Base-by-base conservation (phyloP, 2,329 filamentous ascomycete species). In the Colletotrichum caudatum region DNA sequence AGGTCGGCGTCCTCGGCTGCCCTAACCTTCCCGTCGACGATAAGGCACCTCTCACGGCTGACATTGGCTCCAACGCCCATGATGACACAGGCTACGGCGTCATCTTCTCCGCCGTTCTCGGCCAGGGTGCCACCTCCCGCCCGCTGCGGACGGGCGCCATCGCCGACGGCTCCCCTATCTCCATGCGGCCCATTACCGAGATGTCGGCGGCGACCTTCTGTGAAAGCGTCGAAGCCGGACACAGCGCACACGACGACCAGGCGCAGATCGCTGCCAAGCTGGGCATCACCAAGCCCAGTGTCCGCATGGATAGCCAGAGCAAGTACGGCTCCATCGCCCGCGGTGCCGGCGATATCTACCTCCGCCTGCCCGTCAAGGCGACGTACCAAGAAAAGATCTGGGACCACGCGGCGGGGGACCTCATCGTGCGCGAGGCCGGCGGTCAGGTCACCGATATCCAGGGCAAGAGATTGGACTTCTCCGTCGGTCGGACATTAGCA, bases 351-450 rank as follows among this genome's bases (percentile, higher is more conserved):
- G 96, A 99, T 79, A 91, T 99, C 75, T 99, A 99, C 83, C 88
- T 99, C 69, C 90, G 97, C 65, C 84, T 99, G 70, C 96, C 96
- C 4, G 92, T 94, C 72, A 93, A 90, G 80, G 92, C 92, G 76
- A 91, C 92, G 65, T 99, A 99, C 84, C 91, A 97, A 81, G 96
- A 99, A 87, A 99, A 99, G 89, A 99, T 99, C 76, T 99, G 96
- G 96, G 96, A 99, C 80, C 96, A 99, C 81, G 96, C 96, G 23
- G 96, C 95, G 16, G 96, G 96, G 51, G 95, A 97, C 78, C 84
- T 99, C 71, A 95, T 99, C 75, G 96, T 98, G 51, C 88, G 95
- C 69, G 97, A 99, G 83, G 94, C 96, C 3, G 96, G 96, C 63
- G 97, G 96, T 60, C 86, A 93, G 78, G 95, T 99, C 65, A 97